Conservation (phyloP, 805 yeast species). For the Starmerella vitae region DNA sequence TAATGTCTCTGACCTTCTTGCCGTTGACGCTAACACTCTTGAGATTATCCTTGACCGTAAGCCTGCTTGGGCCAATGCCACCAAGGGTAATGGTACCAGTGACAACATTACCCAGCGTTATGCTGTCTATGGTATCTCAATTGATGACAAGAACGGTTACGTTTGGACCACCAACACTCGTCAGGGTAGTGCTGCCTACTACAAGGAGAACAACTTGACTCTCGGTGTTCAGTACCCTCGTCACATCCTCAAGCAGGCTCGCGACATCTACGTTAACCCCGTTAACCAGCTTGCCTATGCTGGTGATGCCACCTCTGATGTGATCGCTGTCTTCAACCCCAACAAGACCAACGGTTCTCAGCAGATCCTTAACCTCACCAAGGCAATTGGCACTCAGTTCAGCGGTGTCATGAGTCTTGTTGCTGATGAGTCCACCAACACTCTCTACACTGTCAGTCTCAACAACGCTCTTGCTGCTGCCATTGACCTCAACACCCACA, state of each 20-base stretch:
- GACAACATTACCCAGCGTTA: neutral
- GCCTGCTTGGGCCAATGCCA: slow-evolving; percentile 1
- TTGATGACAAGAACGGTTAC: slow-evolving; percentile 4
- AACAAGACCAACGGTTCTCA: neutral
- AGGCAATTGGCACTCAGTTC: slow-evolving; percentile 4
- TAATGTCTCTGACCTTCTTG: slow-evolving; percentile 7
- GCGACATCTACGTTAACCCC: slow-evolving; percentile 11
- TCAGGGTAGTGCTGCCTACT: slow-evolving; percentile 7
- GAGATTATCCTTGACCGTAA: neutral
- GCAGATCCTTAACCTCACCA: slow-evolving; percentile 2
- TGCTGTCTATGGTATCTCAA: slow-evolving; percentile 11
- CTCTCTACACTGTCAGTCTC: slow-evolving; percentile 12
- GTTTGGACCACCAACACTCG: slow-evolving; percentile 15
- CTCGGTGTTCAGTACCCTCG: slow-evolving; percentile 3
- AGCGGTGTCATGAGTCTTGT: slow-evolving; percentile 9
- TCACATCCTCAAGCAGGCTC: slow-evolving; percentile 1
- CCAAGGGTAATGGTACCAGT: neutral
- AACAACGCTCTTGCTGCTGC: slow-evolving; percentile 6
- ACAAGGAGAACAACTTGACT: slow-evolving; percentile 3
- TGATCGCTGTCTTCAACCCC: slow-evolving; percentile 5
- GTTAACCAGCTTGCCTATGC: slow-evolving; percentile 5
- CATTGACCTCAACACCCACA: slow-evolving; percentile 6
- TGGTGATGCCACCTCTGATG: slow-evolving; percentile 1
- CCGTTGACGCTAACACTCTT: slow-evolving; percentile 9
- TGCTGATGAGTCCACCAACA: slow-evolving; percentile 2